Evolutionary conservation across 106 monocot species (phyloP).

Genomic region (Cymbidium sinense): DNA sequence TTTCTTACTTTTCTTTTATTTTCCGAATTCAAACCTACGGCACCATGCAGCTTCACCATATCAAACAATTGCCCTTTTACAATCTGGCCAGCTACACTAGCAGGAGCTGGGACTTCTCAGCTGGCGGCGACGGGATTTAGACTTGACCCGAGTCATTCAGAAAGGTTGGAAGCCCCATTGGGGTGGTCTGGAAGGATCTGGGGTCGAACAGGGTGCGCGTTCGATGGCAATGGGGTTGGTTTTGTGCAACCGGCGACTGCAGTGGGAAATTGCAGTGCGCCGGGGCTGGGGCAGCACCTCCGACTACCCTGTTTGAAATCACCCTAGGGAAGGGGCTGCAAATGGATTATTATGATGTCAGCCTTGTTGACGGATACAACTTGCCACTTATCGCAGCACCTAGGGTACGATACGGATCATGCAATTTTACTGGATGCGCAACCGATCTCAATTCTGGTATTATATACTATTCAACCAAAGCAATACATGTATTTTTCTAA

Average conservation of each 20-base stretch:
- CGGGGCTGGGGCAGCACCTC: slow-evolving; percentile 63
- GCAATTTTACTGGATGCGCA: slow-evolving; percentile 19
- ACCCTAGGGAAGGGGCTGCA: slow-evolving; percentile 42
- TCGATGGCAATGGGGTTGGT: slow-evolving; percentile 2
- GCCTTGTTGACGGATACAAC: slow-evolving; percentile 70
- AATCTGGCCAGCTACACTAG: slow-evolving; percentile 73
- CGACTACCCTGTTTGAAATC: slow-evolving; percentile 69
- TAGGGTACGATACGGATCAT: slow-evolving; percentile 38
- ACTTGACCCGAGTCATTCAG: slow-evolving; percentile 32
- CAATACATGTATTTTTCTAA: too few species aligned
- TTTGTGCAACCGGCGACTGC: slow-evolving; percentile 70
- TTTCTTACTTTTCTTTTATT: background rate
- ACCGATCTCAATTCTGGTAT: slow-evolving; percentile 65
- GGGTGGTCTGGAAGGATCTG: slow-evolving; percentile 77
- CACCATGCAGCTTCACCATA: slow-evolving; percentile 42
- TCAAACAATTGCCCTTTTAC: slow-evolving; percentile 71
- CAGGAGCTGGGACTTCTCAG: slow-evolving; percentile 41
- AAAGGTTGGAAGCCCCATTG: slow-evolving; percentile 25
- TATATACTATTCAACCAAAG: too few species aligned
- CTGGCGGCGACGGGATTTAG: slow-evolving; percentile 37
- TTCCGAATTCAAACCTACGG: background rate
- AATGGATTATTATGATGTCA: slow-evolving; percentile 70
- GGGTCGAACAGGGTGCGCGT: slow-evolving; percentile 56
- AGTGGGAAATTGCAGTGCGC: slow-evolving; percentile 48
- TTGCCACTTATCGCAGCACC: slow-evolving; percentile 36